Evolutionary conservation across 768 basidiomycete genomes (phyloP), one percentile per base, ranked within the genome.

Genomic region (Myochromella boudieri): DNA sequence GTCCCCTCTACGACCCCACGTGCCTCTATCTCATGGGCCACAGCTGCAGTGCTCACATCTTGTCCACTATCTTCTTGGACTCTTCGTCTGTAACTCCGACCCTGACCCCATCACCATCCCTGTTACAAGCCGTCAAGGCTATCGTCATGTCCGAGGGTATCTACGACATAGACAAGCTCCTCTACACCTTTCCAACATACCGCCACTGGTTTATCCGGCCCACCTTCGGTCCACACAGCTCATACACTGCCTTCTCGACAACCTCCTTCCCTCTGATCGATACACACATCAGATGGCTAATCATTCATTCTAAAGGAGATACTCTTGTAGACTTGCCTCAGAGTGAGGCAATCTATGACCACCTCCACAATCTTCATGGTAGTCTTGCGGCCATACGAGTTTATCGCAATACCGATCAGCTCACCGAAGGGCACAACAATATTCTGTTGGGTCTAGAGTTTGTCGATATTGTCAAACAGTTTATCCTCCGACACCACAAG

Each of bases 31-130:
- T 90, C 33, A 69, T 89, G 20, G 89, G 88, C 10, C 91, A 92
- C 64, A 90, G 87, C 64, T 89, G 87, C 66, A 74, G 84, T 50
- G 87, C 90, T 1, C 91, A 93, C 63, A 91, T 92, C 74, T 67
- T 91, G 9, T 65, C 78, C 32, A 78, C 82, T 47, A 78, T 92
- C 24, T 76, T 91, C 60, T 71, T 91, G 48, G 70, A 79, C 57
- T 74, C 78, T 0, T 66, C 71, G 3, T 42, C 59, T 0, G 59
- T 69, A 42, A 65, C 69, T 1, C 75, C 75, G 4, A 53, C 52
- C 20, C 71, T 87, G 17, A 61, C 63, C 12, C 86, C 85, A 0
- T 62, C 69, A 34, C 56, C 57, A 10, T 42, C 44, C 28, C 67
- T 84, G 15, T 64, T 77, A 38, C 52, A 55, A 44, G 69, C 76